These are phyloP conservation scores for Xenosphaeropsis pyriputrescens DNA, from an alignment of 2,329 filamentous ascomycete genomes.

Conservation along the genomic window DNA sequence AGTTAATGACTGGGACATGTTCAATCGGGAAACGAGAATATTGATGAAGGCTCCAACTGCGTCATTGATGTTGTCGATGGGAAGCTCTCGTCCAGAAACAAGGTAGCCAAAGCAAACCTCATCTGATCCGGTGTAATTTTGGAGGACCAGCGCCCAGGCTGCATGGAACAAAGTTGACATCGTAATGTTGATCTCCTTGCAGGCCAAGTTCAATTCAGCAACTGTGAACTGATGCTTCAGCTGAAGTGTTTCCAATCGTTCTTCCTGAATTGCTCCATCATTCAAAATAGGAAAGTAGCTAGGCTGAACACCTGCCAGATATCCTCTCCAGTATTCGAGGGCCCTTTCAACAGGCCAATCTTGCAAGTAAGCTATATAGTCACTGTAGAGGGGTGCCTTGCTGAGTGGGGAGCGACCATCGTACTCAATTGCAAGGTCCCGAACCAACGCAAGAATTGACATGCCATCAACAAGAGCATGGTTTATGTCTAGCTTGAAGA, in stretches of 20 bases:
- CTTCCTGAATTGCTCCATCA: not conserved
- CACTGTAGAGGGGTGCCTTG: conserved; percentile 20
- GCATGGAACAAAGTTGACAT: conserved; percentile 33
- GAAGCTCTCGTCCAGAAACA: conserved; percentile 34
- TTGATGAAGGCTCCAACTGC: conserved; percentile 35
- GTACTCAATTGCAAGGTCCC: conserved; percentile 29
- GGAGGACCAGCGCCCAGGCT: conserved; percentile 34
- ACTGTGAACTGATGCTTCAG: not conserved
- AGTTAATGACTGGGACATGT: conserved; percentile 10
- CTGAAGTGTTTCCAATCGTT: not conserved
- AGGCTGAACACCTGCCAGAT: conserved; percentile 26
- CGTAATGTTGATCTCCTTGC: conserved; percentile 25
- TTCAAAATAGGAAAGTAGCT: conserved; percentile 25
- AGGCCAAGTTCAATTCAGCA: conserved; percentile 17
- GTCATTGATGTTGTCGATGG: conserved; percentile 25
- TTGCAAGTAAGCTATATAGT: conserved; percentile 20
- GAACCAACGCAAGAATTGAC: conserved; percentile 30
- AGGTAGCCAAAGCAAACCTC: conserved; percentile 39
- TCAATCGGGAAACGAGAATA: conserved; percentile 34
- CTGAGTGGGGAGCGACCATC: conserved; percentile 22
- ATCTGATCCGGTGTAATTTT: conserved; percentile 27
- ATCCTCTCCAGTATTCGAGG: conserved; percentile 27
- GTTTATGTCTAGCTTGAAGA: conserved; percentile 32
- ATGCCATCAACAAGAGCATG: conserved; percentile 35
- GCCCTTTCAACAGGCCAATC: conserved; percentile 16